Conservation (phyloP, 1,139 yeast genomes). For the Protomyces inouyei region DNA sequence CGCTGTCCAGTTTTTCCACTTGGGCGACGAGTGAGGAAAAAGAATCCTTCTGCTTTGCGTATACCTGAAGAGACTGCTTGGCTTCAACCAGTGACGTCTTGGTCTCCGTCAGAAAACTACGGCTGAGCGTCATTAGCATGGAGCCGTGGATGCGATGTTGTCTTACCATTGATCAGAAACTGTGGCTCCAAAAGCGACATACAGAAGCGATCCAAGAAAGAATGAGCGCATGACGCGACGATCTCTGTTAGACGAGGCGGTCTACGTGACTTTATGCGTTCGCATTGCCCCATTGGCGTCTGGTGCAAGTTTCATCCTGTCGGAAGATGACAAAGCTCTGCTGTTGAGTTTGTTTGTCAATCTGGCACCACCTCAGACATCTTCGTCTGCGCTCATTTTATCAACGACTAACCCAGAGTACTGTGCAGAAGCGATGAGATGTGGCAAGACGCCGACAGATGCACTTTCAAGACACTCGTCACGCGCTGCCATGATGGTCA, state of each 20-base stretch:
- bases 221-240: no score
- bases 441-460: neutral
- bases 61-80: neutral
- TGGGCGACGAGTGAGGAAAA: neutral
- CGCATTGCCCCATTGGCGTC: no score
- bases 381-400: neutral
- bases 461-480: constrained; percentile 34
- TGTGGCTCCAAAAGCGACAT: no score
- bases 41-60: neutral
- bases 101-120: neutral
- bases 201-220: no score
- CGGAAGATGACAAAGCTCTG: no score
- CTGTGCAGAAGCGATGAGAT: neutral
- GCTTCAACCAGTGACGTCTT: neutral
- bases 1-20: neutral
- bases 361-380: neutral
- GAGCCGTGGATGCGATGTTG: no score
- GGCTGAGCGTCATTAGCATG: neutral
- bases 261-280: no score
- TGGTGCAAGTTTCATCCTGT: no score
- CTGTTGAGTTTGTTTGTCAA: no score
- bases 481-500: constrained; percentile 31
- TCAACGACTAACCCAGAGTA: neutral
- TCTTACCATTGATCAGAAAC: no score
- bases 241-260: no score